Conservation (phyloP, 1,284 basidiomycete species). For the Rhodotorula sp. region DNA sequence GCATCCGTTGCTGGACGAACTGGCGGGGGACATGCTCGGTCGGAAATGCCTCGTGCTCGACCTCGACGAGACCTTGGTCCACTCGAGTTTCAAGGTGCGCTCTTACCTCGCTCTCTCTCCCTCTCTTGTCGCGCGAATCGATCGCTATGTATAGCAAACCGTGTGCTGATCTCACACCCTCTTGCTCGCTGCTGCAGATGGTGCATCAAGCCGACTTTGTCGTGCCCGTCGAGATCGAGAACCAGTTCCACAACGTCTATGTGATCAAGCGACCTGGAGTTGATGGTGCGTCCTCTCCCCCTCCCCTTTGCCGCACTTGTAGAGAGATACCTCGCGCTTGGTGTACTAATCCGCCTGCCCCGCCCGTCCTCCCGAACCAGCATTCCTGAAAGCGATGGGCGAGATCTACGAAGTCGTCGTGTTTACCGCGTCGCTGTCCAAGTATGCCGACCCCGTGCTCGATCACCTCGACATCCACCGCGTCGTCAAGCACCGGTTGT, state of each 20-base stretch:
- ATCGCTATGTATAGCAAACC: too few relatives aligned
- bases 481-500: constrained; percentile 91
- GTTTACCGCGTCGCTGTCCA: constrained; percentile 95
- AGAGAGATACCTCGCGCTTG: too few relatives aligned
- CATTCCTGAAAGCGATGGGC: constrained; percentile 95
- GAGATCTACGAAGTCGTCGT: constrained; percentile 97
- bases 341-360: too few relatives aligned
- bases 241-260: constrained; percentile 96
- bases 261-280: constrained; percentile 98
- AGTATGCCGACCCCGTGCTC: constrained; percentile 98
- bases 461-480: constrained; percentile 92
- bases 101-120: too few relatives aligned
- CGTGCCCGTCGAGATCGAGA: constrained; percentile 98
- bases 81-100: constrained; percentile 55
- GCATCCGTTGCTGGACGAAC: constrained; percentile 73
- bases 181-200: constrained; percentile 58
- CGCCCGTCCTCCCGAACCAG: too few relatives aligned
- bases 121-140: not conserved
- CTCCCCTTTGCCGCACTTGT: too few relatives aligned
- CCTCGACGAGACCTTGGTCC: constrained; percentile 91
- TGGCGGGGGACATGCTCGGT: constrained; percentile 69
- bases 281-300: constrained; percentile 64
- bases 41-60: constrained; percentile 88
- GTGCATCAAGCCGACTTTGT: constrained; percentile 96
- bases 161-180: not conserved